phyloP scores from a whole-genome alignment of 176 grass and related monocot genomes.

The barley (Hordeum vulgare) region MorexV3_pseudomolecules_assembly NC_058519.1:632978325-632978824 shows the following conservation, averaged over 20 bases:
- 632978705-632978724: constrained; percentile 73
- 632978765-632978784: neutral
- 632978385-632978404: too few relatives aligned
- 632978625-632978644: constrained; percentile 8
- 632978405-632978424: too few relatives aligned
- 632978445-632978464: too few relatives aligned
- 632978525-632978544: neutral
- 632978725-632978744: constrained; percentile 68
- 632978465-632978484: too few relatives aligned
- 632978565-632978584: neutral
- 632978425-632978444: too few relatives aligned
- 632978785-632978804: neutral
- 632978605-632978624: neutral
- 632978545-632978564: neutral
- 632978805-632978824: neutral
- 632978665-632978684: constrained; percentile 70
- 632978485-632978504: constrained; percentile 23
- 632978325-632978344: too few relatives aligned
- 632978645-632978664: constrained; percentile 52
- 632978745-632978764: constrained; percentile 6
- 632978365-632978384: too few relatives aligned
- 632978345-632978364: too few relatives aligned
- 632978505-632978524: constrained; percentile 55
- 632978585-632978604: neutral
- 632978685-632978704: constrained; percentile 75